Conservation (phyloP, 768 basidiomycete genomes). For the Mycena amicta region DNA sequence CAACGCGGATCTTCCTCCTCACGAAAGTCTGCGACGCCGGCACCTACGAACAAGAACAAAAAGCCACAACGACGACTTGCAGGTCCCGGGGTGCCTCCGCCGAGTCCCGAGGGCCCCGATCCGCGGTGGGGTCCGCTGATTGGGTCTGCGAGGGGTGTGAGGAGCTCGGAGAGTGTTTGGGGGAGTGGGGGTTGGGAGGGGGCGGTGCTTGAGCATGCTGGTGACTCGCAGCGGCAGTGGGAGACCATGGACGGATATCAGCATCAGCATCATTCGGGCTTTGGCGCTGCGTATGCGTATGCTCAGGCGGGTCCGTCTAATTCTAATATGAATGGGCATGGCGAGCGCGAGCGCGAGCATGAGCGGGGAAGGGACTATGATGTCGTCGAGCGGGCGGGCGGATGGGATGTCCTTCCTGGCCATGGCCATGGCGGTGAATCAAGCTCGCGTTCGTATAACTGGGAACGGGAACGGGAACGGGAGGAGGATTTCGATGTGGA, state of each 20-base stretch:
- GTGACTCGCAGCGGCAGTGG: too few relatives aligned
- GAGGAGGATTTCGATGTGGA: too few relatives aligned
- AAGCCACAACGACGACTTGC: slow-evolving; percentile 17
- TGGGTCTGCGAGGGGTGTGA: slow-evolving; percentile 12
- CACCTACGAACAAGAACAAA: background rate
- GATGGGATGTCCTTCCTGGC: too few relatives aligned
- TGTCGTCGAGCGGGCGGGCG: slow-evolving; percentile 12
- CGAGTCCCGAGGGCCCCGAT: slow-evolving; percentile 6
- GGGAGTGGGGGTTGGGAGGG: slow-evolving; percentile 16
- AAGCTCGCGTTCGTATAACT: background rate
- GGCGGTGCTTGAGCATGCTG: background rate
- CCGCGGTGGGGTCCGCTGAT: slow-evolving; percentile 17
- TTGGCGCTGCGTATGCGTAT: background rate
- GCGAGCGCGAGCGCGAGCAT: background rate
- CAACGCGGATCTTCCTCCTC: too few relatives aligned
- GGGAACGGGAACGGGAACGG: slow-evolving; percentile 22
- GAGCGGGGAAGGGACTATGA: slow-evolving; percentile 4
- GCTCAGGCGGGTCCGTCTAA: background rate
- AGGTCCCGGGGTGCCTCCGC: slow-evolving; percentile 15
- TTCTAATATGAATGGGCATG: too few relatives aligned
- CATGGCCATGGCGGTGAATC: too few relatives aligned
- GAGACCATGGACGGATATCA: background rate
- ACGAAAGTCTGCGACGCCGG: too few relatives aligned
- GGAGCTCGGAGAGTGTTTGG: slow-evolving; percentile 1
- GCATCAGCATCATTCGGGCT: background rate